Percentiles rank a stretch among this genome's conserved stretches.
Conservation (phyloP, 2,329 filamentous ascomycete genomes). For the Incumbomyces lentus region DNA sequence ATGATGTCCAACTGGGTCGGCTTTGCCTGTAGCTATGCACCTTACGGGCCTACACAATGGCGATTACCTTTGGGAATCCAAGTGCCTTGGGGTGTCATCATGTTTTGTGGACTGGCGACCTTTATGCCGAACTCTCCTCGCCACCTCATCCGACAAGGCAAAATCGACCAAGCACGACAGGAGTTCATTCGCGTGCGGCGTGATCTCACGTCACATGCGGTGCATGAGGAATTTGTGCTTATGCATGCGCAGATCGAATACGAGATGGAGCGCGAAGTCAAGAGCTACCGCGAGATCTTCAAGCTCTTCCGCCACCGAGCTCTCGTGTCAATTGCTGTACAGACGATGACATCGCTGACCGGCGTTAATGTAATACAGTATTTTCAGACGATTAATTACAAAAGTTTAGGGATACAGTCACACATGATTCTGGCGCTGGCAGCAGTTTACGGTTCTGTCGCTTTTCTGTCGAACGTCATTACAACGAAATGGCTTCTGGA, state of each 20-base stretch:
- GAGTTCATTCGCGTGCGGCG: constrained; percentile 61
- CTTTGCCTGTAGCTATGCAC: too few relatives aligned
- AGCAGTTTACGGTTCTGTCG: too few relatives aligned
- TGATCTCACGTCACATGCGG: constrained; percentile 63
- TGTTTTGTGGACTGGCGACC: constrained; percentile 57
- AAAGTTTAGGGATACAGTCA: too few relatives aligned
- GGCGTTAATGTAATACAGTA: constrained; percentile 93
- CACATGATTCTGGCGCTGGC: too few relatives aligned
- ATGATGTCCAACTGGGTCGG: too few relatives aligned
- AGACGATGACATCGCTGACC: constrained; percentile 74
- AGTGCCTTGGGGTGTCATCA: constrained; percentile 74
- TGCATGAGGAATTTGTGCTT: constrained; percentile 69
- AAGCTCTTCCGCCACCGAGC: constrained; percentile 53
- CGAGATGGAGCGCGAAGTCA: constrained; percentile 53
- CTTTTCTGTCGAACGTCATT: too few relatives aligned
- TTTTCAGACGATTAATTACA: constrained; percentile 66
- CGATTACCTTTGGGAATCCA: too few relatives aligned
- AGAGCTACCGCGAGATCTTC: constrained; percentile 44
- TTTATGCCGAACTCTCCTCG: constrained; percentile 80
- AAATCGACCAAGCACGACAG: constrained; percentile 53
- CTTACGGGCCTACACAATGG: too few relatives aligned
- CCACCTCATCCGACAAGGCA: constrained; percentile 70
- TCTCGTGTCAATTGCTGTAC: constrained; percentile 59
- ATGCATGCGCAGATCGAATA: constrained; percentile 84
- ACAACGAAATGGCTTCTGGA: constrained; percentile 46